Evolutionary conservation across 1,139 yeast genomes (phyloP).

Genomic region (Kurtzmaniella natalensis): DNA sequence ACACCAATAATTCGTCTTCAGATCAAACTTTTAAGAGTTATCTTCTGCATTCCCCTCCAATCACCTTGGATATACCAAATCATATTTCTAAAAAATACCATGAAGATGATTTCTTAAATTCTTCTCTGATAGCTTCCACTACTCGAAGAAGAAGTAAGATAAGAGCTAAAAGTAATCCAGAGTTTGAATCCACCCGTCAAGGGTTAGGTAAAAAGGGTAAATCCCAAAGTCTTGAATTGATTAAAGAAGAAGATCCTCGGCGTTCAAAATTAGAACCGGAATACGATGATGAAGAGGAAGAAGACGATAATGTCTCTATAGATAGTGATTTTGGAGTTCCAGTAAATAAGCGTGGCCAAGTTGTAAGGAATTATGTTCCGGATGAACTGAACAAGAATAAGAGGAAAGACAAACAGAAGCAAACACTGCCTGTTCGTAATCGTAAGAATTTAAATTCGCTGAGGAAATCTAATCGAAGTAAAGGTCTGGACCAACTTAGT

Average conservation of each 20-base stretch:
- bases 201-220: neutral
- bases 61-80: conserved; percentile 24
- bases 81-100: conserved; percentile 12
- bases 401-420: conserved; percentile 10
- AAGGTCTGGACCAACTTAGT: too few relatives aligned
- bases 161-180: neutral
- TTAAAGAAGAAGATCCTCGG: conserved; percentile 16
- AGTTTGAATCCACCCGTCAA: neutral
- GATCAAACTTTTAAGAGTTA: too few relatives aligned
- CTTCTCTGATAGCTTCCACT: too few relatives aligned
- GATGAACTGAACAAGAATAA: conserved; percentile 5
- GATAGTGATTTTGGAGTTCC: conserved; percentile 34
- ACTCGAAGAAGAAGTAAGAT: neutral
- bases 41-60: conserved; percentile 36
- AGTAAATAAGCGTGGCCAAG: conserved; percentile 16
- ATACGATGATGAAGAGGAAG: conserved; percentile 13
- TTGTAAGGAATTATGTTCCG: conserved; percentile 13
- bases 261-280: neutral
- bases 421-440: too few relatives aligned
- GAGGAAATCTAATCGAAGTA: too few relatives aligned
- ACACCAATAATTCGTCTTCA: too few relatives aligned
- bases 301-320: conserved; percentile 22
- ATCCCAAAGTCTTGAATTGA: conserved; percentile 12
- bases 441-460: too few relatives aligned
- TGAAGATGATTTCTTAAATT: neutral